Base-by-base conservation (phyloP, 805 yeast genomes). In the Limtongia smithiae region DNA sequence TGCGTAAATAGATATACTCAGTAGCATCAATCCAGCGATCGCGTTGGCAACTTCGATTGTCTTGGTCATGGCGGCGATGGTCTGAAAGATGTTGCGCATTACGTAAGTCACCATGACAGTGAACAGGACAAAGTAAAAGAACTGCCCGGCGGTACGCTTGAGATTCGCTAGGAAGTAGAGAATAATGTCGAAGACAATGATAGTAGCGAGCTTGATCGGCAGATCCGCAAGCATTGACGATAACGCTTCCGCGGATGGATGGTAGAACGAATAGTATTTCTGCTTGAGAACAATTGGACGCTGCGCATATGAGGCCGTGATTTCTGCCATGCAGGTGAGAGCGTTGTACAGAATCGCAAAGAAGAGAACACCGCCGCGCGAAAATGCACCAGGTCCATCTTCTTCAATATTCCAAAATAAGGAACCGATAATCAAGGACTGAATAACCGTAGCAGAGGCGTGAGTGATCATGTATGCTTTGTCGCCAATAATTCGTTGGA, bases 171-270 rank as follows among this genome's bases (percentile, higher is more conserved):
- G 65, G 67, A 83, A 85, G 65, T 79, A 82, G 28, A 75, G 59
- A 27, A 78, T 68, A 34, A 81, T 55, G 34, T 72, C 60, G 63
- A 81, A 81, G 21, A 64, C 57, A 20, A 76, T 59, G 18, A 72
- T 63, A 28, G 74, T 69, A 21, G 72, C 27, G 14, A 77, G 38
- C 60, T 79, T 79, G 38, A 72, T 62, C 3, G 84, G 85, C 24
- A 80, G 54, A 60, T 82, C 85, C 7, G 82, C 71, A 14, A 80
- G 54, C 48, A 82, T 71, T 1, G 82, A 76, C 0, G 84, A 81
- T 31, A 82, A 58, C 0, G 87, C 83, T 60, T 82, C 83, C 5
- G 86, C 82, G 48, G 80, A 68, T 14, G 83, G 82, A 51, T 75
- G 81, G 57, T 81, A 81, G 31, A 80, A 62, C 1, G 82, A 78